Evolutionary conservation across 2,329 filamentous ascomycete species (phyloP), one percentile per base, ranked within the genome.

Genomic region (Fusarium robinianum): DNA sequence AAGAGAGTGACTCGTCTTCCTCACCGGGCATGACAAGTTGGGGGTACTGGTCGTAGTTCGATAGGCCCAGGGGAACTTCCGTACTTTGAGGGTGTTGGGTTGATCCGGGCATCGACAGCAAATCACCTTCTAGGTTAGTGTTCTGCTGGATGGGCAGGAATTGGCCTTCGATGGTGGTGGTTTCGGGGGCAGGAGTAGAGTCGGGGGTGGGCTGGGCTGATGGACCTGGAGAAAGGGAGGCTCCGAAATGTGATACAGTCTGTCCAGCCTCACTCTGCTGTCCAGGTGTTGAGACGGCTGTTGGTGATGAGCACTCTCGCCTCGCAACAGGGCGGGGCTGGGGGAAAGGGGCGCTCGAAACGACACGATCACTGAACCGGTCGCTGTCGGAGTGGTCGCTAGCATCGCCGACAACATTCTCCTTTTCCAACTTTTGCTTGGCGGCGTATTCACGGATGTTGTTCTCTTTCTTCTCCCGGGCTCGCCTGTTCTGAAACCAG

Each of bases 401-500:
- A 15, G 43, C 30, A 6, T 64, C 61, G n/a, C 52, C 51, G 5
- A 52, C 55, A 21, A 49, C 50, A 21, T 60, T 60, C 12, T 67
- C 63, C 49, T 69, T 70, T 41, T 72, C 67, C 14, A 63, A 44
- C 45, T 61, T 62, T 38, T 71, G 69, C 39, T 61, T 66, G 23
- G 68, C 69, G 24, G 70, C 68, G 40, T 71, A 71, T 46, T 70
- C 68, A 22, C 66, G 63, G 29, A 71, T 71, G 35, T 81, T 82
- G 59, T 74, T 78, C 63, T 83, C 79, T 61, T 84, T 81, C 75
- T 83, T 83, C 51, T 80, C 79, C 65, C 82, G 79, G 39, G 82
- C 81, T 37, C 82, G 75, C 46, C 82, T 72, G 61, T 85, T 85
- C 56, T 85, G 82, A 60, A 85, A 85, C 82, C 82, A 85, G 61